Evolutionary conservation across 495 filamentous ascomycete species (phyloP), one percentile per base, ranked within the genome.

Genomic region (Penicillium parvum): DNA sequence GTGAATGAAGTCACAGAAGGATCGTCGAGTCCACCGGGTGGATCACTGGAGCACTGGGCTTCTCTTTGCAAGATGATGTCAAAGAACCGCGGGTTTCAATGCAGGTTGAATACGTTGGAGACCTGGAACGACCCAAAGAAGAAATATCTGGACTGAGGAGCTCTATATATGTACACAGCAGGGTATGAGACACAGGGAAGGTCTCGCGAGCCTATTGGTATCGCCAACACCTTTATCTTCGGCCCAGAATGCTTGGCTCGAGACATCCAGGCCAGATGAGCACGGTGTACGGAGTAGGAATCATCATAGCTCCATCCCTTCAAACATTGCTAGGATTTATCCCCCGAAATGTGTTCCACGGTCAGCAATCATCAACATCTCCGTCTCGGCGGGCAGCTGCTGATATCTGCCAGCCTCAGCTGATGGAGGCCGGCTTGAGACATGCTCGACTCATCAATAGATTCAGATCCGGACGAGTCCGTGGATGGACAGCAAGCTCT

Each of bases 161-260:
- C 37, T 40, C 22, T 44, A 29, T 50, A 50, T 50, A 53, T 49
- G n/a, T n/a, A 50, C 37, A 32, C 19, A 18, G 23, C 26, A 21
- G 15, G 16, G 18, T 0, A 18, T 23, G 11, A 23, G 10, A 27
- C 28, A 15, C 32, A 45, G 40, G 51, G 46, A 40, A 52, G 48
- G 39, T 47, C 48, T 47, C 18, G 37, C 45, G 38, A 42, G 23
- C 34, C 38, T 41, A 49, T 48, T 37, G 28, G 27, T 23, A 34
- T 40, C 49, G 27, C 27, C 48, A 42, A 29, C 20, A 37, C 17
- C 38, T 47, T 45, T 46, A 57, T 60, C 46, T 57, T n/a, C 30
- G 50, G 29, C 32, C 27, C 32, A 57, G 56, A 60, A 60, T 60
- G 57, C 57, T 53, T 57, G 53, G 52, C 55, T 45, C 32, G 11